A percentile compares a stretch with the other conserved stretches of the same genome.
These are phyloP conservation scores for Calcarisporium arbuscula DNA, from an alignment of 2,329 filamentous ascomycete species.

Conservation along the genomic window DNA sequence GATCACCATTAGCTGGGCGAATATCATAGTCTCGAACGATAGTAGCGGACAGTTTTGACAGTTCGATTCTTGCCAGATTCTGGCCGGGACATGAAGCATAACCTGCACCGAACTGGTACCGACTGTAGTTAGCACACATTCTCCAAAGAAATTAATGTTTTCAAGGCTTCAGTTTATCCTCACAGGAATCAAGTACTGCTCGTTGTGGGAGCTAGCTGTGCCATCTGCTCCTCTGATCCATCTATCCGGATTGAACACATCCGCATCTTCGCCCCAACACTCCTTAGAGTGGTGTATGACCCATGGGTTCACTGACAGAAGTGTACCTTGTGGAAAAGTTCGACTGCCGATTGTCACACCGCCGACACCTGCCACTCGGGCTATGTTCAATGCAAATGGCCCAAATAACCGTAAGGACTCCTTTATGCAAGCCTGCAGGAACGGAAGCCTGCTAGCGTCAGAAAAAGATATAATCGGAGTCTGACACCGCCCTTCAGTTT, in stretches of 20 bases:
- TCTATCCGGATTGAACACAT: conserved; percentile 15
- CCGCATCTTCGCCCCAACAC: conserved; percentile 31
- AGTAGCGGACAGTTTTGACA: conserved; percentile 11
- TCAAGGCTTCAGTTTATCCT: neutral
- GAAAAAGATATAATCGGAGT: conserved; percentile 7
- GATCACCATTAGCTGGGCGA: conserved; percentile 6
- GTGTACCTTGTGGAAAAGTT: conserved; percentile 23
- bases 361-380: conserved; percentile 21
- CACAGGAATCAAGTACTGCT: conserved; percentile 11
- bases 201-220: too few species aligned
- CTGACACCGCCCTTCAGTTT: conserved; percentile 1
- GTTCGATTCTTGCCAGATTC: conserved; percentile 12
- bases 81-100: conserved; percentile 12
- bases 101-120: conserved; percentile 10
- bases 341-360: conserved; percentile 22
- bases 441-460: conserved; percentile 23
- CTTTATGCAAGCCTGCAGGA: conserved; percentile 30
- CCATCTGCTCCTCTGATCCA: conserved; percentile 7
- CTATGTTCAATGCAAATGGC: conserved; percentile 12
- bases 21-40: conserved; percentile 11
- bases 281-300: conserved; percentile 22
- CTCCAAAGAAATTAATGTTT: too few species aligned
- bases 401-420: conserved; percentile 34
- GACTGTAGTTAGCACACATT: neutral
- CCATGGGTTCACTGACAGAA: conserved; percentile 13